phyloP scores from a whole-genome alignment of 805 yeast species.

The Wickerhamiella kurtzmanii region DNA sequence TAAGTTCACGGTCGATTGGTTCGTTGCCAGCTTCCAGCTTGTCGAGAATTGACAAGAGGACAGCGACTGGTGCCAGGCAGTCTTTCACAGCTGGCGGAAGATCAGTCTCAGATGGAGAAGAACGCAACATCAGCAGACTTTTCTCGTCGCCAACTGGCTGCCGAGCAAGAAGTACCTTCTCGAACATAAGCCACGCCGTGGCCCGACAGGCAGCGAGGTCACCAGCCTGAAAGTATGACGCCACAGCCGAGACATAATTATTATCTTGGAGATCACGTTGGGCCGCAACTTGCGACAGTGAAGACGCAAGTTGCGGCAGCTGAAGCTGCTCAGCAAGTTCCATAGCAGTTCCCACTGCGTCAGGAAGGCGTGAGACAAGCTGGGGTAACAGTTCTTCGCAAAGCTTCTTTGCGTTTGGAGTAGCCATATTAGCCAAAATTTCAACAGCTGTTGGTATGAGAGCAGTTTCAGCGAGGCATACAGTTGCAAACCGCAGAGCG shows the following conservation, averaged over 20 bases:
- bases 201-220: slow-evolving; percentile 6
- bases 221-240: slow-evolving; percentile 8
- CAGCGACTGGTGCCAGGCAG: slow-evolving; percentile 14
- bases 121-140: slow-evolving; percentile 6
- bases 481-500: slow-evolving; percentile 11
- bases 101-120: not conserved
- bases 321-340: slow-evolving; percentile 11
- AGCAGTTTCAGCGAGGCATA: slow-evolving; percentile 7
- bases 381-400: slow-evolving; percentile 12
- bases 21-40: slow-evolving; percentile 5
- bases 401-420: slow-evolving; percentile 6
- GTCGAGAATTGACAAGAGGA: slow-evolving; percentile 9
- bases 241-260: slow-evolving; percentile 10
- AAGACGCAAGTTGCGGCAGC: slow-evolving; percentile 7
- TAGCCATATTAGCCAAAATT: slow-evolving; percentile 13
- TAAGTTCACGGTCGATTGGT: slow-evolving; percentile 1
- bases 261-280: slow-evolving; percentile 5
- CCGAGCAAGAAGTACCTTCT: slow-evolving; percentile 5
- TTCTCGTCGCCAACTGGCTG: slow-evolving; percentile 4
- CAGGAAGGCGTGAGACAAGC: slow-evolving; percentile 9
- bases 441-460: slow-evolving; percentile 11
- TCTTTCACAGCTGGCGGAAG: slow-evolving; percentile 9
- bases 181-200: slow-evolving; percentile 12
- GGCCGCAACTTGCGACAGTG: slow-evolving; percentile 11
- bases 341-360: slow-evolving; percentile 4